phyloP scores from a whole-genome alignment of 345 rosid genomes.

The Garcia nutans region DNA sequence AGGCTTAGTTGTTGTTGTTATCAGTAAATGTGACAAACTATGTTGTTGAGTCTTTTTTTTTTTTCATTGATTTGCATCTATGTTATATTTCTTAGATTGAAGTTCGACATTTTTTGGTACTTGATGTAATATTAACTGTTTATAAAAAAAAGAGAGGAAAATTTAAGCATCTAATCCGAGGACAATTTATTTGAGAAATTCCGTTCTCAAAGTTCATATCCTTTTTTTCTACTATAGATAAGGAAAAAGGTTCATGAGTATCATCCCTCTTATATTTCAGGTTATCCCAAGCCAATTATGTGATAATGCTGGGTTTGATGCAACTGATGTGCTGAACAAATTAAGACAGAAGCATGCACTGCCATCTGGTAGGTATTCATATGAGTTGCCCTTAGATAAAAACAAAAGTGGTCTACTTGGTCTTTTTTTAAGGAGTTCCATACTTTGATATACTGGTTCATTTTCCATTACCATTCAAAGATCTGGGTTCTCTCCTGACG shows the following conservation, averaged over 20 bases:
- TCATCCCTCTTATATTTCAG: slow-evolving; percentile 37
- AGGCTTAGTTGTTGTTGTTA: too few relatives aligned
- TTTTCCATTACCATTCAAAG: not conserved
- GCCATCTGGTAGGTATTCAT: slow-evolving; percentile 61
- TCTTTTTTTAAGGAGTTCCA: not conserved
- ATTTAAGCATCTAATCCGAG: not conserved
- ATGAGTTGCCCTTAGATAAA: not conserved
- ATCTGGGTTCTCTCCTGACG: not conserved
- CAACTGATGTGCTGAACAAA: slow-evolving; percentile 97
- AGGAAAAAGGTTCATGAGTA: not conserved
- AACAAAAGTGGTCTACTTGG: not conserved
- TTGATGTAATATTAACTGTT: not conserved
- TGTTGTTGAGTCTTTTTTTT: not conserved
- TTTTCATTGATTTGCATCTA: not conserved
- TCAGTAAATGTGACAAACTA: not conserved
- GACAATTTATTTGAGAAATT: not conserved
- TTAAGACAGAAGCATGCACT: slow-evolving; percentile 93
- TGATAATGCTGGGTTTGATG: slow-evolving; percentile 99
- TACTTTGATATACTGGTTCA: not conserved
- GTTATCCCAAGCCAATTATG: slow-evolving; percentile 95
- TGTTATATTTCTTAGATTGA: slow-evolving; percentile 5
- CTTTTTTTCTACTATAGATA: not conserved
- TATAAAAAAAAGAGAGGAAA: not conserved
- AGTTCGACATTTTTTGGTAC: slow-evolving; percentile 4
- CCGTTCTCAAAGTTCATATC: not conserved